Conservation (phyloP, 2,329 filamentous ascomycete genomes). For the Bipolaris victoriae region DNA sequence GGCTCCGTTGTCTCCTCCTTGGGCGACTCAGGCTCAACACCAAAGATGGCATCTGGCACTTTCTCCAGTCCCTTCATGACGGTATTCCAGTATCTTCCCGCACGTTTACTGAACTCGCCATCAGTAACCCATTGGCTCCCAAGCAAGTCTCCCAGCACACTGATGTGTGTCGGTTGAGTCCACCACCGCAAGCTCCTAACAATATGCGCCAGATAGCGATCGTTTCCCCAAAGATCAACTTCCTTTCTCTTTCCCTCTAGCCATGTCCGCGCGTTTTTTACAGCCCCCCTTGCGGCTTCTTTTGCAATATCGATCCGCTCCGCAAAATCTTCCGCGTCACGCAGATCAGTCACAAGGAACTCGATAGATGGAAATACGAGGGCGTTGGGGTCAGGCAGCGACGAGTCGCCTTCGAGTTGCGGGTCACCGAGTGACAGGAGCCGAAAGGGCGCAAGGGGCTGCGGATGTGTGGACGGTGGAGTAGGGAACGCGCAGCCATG, state of each 20-base stretch:
- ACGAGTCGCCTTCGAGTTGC: constrained; percentile 90
- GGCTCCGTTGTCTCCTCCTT: background rate
- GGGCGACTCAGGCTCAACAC: constrained; percentile 6
- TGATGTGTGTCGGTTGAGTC: constrained; percentile 82
- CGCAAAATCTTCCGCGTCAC: constrained; percentile 22
- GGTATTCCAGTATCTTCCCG: constrained; percentile 77
- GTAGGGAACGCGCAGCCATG: constrained; percentile 77
- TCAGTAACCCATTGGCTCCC: constrained; percentile 95
- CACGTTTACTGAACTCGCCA: constrained; percentile 78
- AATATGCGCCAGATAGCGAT: constrained; percentile 92
- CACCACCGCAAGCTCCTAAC: constrained; percentile 86
- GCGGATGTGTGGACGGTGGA: constrained; percentile 17
- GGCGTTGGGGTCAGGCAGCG: constrained; percentile 62
- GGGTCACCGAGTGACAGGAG: constrained; percentile 89
- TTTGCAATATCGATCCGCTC: constrained; percentile 16
- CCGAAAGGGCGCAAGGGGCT: constrained; percentile 73
- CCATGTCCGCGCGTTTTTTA: constrained; percentile 69
- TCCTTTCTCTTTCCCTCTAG: constrained; percentile 75
- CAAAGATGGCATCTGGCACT: constrained; percentile 56
- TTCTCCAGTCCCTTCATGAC: constrained; percentile 74
- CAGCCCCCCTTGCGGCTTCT: constrained; percentile 28
- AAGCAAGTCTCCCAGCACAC: constrained; percentile 87
- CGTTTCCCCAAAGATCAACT: constrained; percentile 89
- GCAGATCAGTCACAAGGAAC: constrained; percentile 38
- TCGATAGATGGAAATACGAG: constrained; percentile 51